Evolutionary conservation across 805 yeast species (phyloP), one percentile per base, ranked within the genome.

Genomic region (Peterozyma toletana): DNA sequence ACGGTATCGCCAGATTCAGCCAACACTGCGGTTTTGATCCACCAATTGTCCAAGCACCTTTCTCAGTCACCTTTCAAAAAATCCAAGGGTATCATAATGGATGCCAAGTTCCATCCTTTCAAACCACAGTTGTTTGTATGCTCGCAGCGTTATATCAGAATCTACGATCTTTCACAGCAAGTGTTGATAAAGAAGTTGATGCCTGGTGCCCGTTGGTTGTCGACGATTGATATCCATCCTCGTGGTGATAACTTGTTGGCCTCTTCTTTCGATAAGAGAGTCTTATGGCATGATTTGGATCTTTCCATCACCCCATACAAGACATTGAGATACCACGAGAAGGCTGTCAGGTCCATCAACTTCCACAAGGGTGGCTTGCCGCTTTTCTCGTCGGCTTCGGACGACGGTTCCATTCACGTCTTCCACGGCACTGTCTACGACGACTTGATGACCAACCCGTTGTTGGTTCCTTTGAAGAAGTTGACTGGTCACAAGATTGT

Each of bases 401-500:
- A 93, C 62, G 99, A 93, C 66, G 98, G 97, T 13, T 66, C 73
- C 30, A 80, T 93, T 51, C 96, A 93, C 67, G 86, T 93, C 30
- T 87, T 93, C 86, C 99, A 93, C 64, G 95, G 93, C 33, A 86
- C 95, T 5, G 96, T 93, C 3, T 93, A 91, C 63, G 98, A 91
- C 60, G 96, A 89, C 62, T 75, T 86, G 63, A 82, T 91, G 87
- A 86, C 93, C 54, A 91, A 91, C 64, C 98, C 99, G 48, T 70
- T 93, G 62, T 77, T 93, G 55, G 99, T 93, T 38, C 99, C 99
- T 44, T 75, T 93, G 66, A 93, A 93, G 78, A 89, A 90, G 59
- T 72, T 93, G 59, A 79, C 83, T 37, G 99, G 98, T 10, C 99
- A 93, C 66, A 81, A 83, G 60, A 75, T 88, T 39, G 68, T 79